Percentiles rank a stretch among this genome's conserved stretches.
These are phyloP conservation scores for Microstegium vimineum DNA, from an alignment of 176 grass and related monocot species.

Conservation along the genomic window DNA sequence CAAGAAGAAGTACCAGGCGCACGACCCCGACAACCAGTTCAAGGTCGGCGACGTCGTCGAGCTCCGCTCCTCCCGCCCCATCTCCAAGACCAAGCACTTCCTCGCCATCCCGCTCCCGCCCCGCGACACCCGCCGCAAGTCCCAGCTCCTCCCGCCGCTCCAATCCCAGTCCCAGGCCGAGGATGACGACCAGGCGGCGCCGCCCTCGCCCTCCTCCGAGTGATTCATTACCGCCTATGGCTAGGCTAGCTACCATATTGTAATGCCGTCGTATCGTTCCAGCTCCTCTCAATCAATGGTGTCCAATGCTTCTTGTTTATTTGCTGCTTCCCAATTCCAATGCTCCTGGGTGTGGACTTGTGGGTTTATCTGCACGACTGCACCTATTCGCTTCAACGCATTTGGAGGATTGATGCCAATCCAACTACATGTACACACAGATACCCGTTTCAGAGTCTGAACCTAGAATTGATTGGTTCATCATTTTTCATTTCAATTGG, in stretches of 20 bases:
- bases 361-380: too few species aligned
- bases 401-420: too few species aligned
- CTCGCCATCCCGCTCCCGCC: conserved; percentile 57
- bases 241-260: too few species aligned
- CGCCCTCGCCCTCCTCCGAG: background rate
- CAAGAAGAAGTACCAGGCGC: conserved; percentile 95
- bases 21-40: conserved; percentile 90
- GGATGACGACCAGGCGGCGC: background rate
- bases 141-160: conserved; percentile 41
- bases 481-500: too few species aligned
- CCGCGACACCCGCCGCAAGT: conserved; percentile 48
- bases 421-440: too few species aligned
- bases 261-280: background rate
- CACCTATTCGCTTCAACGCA: too few species aligned
- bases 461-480: too few species aligned
- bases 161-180: conserved; percentile 17
- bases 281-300: too few species aligned
- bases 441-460: too few species aligned
- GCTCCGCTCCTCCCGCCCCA: conserved; percentile 79
- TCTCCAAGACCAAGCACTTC: conserved; percentile 97
- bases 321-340: too few species aligned
- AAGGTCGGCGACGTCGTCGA: conserved; percentile 84
- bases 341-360: too few species aligned
- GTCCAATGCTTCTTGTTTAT: too few species aligned
- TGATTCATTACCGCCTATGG: background rate